Evolutionary conservation across 2,329 filamentous ascomycete species (phyloP), one percentile per base, ranked within the genome.

Genomic region (Colletotrichum trifolii): DNA sequence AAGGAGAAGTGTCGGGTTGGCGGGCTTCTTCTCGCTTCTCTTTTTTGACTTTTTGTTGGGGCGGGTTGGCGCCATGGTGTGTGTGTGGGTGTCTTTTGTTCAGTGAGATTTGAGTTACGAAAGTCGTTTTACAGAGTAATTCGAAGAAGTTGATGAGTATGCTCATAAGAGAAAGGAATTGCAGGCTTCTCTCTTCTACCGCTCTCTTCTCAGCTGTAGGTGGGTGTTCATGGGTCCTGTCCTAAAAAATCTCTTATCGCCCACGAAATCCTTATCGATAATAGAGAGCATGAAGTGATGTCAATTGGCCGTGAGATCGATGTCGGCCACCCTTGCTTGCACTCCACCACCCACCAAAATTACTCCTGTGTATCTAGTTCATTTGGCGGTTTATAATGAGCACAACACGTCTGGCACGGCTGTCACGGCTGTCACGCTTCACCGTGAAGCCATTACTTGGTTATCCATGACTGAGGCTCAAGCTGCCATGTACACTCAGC

Each of bases 41-140:
- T 73, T 72, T 68, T 77, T 77, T 49, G 69, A 69, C 59, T 76
- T 79, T 69, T 77, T 80, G 67, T 71, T 75, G 53, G 79, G 76
- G 70, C 79, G 74, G 47, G 73, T 79, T 36, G 80, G 80, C 66
- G 80, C 80, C 80, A 82, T 82, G 61, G 43, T 35, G 10, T 43
- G 4, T 6, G 25, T 5, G 9, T 11, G 13, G 33, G 17, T 12
- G n/a, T 15, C 3, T 13, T 3, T 13, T 13, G 46, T 33, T 48
- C 34, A 34, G 15, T 33, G 25, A 25, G 25, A 25, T 25, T 25
- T 25, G 25, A 25, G 25, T 25, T 25, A 25, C 25, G 4, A 25
- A 25, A 25, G 25, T 25, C 25, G 25, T 25, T 25, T 25, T 25
- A 25, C 25, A 25, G 25, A 25, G 25, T 25, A 1, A 4, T 25